phyloP scores from a whole-genome alignment of 331 rosid species.

The Rhamnella rubrinervis region DNA sequence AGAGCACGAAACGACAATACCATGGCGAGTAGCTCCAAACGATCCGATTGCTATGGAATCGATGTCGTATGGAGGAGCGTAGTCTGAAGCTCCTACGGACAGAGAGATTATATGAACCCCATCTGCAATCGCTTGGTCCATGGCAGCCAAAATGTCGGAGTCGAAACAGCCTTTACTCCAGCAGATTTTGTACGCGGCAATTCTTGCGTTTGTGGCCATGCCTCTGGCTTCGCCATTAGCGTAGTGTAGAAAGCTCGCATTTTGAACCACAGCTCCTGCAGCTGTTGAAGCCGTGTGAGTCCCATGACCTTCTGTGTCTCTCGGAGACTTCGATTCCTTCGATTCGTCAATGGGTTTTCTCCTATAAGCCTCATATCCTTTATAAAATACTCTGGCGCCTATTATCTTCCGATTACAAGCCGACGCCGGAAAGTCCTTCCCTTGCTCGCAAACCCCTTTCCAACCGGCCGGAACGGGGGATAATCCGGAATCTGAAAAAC shows the following conservation, averaged over 20 bases:
- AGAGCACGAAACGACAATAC: slow-evolving; percentile 78
- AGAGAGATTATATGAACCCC: slow-evolving; percentile 80
- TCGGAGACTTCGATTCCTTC: slow-evolving; percentile 54
- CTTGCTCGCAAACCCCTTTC: slow-evolving; percentile 60
- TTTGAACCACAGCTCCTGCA: slow-evolving; percentile 52
- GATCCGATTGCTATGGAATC: slow-evolving; percentile 88
- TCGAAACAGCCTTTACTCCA: slow-evolving; percentile 76
- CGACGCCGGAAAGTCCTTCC: slow-evolving; percentile 46
- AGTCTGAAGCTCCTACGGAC: slow-evolving; percentile 70
- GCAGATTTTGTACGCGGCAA: slow-evolving; percentile 86
- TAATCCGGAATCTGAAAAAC: slow-evolving; percentile 55
- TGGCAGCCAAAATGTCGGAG: slow-evolving; percentile 89
- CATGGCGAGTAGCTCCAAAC: slow-evolving; percentile 63
- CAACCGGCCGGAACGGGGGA: slow-evolving; percentile 48
- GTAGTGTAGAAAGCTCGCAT: slow-evolving; percentile 63
- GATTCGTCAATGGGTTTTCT: slow-evolving; percentile 50
- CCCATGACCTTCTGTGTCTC: slow-evolving; percentile 84
- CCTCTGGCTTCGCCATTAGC: slow-evolving; percentile 80
- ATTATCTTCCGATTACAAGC: slow-evolving; percentile 68
- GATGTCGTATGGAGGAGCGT: slow-evolving; percentile 46
- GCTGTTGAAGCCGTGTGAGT: slow-evolving; percentile 90
- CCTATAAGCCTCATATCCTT: slow-evolving; percentile 53
- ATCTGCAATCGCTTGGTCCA: slow-evolving; percentile 84
- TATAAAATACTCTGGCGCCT: slow-evolving; percentile 64
- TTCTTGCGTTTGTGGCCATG: slow-evolving; percentile 82